Base-by-base conservation (phyloP, 805 yeast genomes). In the Zygoascus flipseniorum region DNA sequence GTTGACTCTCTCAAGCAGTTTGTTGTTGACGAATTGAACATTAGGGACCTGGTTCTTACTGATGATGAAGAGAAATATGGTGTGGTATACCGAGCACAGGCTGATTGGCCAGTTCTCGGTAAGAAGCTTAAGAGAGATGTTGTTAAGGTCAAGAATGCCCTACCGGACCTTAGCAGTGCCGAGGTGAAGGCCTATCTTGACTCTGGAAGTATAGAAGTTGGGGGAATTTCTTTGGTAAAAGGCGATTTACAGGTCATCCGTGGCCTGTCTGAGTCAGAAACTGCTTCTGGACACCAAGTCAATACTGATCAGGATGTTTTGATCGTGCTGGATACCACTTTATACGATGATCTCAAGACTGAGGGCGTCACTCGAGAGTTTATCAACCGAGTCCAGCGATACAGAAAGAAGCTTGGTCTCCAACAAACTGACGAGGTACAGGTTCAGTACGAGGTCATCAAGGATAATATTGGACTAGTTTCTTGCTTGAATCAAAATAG, bases 101-200 rank as follows among this genome's bases (percentile, higher is more conserved):
- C 99, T 48, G 99, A 93, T 75, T 93, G 99, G 99, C 96, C 98
- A 54, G 88, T 89, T 19, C 79, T 93, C 62, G 99, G 99, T 74
- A 93, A 92, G 79, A 93, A 93, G 73, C 80, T 93, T 72, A 92
- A 89, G 82, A 83, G 84, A 68, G 98, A 90, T 64, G 95, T 87
- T 57, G 89, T 86, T 74, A 84, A 81, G 70, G 99, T 93, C 56
- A 95, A 92, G 78, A 95, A 84, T 65, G 98, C 95, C 16, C 78
- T 93, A 62, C 98, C 97, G 58, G 66, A 66, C 9, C 79, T 93
- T 50, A 73, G 92, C 19, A 85, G 97, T 10, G 86, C 76, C 14
- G 90, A 89, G 54, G 97, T 93, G 50, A 87, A 86, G 71, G 67
- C 72, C 32, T 93, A 83, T 67, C 76, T 89, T 56, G 72, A 75